Evolutionary conservation across 768 basidiomycete genomes (phyloP).

Genomic region (Lactarius hengduanensis): DNA sequence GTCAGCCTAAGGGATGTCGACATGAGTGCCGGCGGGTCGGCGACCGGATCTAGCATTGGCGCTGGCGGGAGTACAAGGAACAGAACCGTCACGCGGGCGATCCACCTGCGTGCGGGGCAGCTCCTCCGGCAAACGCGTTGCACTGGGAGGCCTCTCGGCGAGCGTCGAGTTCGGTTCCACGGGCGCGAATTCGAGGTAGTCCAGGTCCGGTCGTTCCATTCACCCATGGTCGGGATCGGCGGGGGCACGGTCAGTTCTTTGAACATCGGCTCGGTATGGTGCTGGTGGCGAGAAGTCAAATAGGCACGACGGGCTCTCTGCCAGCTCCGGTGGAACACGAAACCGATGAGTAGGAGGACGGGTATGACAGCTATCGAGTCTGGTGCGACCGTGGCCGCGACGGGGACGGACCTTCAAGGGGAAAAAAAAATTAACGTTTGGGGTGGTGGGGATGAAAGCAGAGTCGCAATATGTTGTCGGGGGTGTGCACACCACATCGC

Average conservation of each 20-base stretch:
- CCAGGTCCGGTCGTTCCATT: neutral
- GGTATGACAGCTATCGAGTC: neutral
- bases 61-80: neutral
- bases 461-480: constrained; percentile 1
- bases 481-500: neutral
- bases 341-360: neutral
- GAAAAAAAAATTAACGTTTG: neutral
- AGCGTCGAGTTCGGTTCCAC: neutral
- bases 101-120: neutral
- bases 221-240: neutral
- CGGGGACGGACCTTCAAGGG: constrained; percentile 1
- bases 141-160: neutral
- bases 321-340: constrained; percentile 6
- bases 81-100: neutral
- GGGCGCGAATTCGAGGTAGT: too few species aligned
- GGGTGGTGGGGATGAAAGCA: too few species aligned
- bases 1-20: neutral
- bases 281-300: neutral
- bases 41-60: constrained; percentile 9
- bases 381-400: constrained; percentile 10
- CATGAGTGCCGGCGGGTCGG: constrained; percentile 2
- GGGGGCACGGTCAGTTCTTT: neutral
- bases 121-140: neutral
- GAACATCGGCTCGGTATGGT: neutral
- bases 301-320: neutral